Base-by-base conservation (phyloP, 768 basidiomycete species). In the Fomitopsis serialis region DNA sequence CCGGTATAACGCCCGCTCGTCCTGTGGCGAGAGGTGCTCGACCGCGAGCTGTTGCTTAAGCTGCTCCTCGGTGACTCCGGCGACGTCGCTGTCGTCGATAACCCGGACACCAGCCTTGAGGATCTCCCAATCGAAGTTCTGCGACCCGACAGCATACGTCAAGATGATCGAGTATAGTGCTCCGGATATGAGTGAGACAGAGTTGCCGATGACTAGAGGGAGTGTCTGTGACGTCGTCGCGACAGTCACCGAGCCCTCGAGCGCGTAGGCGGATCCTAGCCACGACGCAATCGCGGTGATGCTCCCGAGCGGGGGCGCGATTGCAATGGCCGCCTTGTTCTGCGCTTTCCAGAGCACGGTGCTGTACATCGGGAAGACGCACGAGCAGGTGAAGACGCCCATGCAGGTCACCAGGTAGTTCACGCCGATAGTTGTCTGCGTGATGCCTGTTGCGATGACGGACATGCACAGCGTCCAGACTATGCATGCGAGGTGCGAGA, bases 61-160 rank as follows among this genome's bases (percentile, higher is more conserved):
- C 40, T 54, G 48, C 22, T 22, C 46, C 13, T 35, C 44, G 17
- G 53, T 42, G 68, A 74, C 34, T 88, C 92, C 58, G 84, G 87
- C 1, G 77, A 90, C 25, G 74, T 93, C 11, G 74, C 82, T 17
- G 67, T 88, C 36, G 84, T 93, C 55, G 78, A 87, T 66, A 76
- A 92, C 47, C 66, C 82, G 85, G 72, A 86, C 92, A 56, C 77
- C 82, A 53, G 91, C 89, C 61, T 44, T 92, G 82, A 81, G 72
- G 82, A 56, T 75, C 82, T 17, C 83, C 76, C 48, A 80, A 80
- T 57, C 75, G 79, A 9, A 65, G 45, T 57, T 34, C 25, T 57
- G 52, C 9, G 56, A 42, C 8, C 56, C 56, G 44, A 58, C 46
- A 15, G 45, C 29, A 29, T 48, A 54, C 11, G 53, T 54, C 45